Percentiles rank a stretch among this genome's conserved stretches.
phyloP scores from a whole-genome alignment of 2,329 filamentous ascomycete species.

The Venturia pyrina region DNA sequence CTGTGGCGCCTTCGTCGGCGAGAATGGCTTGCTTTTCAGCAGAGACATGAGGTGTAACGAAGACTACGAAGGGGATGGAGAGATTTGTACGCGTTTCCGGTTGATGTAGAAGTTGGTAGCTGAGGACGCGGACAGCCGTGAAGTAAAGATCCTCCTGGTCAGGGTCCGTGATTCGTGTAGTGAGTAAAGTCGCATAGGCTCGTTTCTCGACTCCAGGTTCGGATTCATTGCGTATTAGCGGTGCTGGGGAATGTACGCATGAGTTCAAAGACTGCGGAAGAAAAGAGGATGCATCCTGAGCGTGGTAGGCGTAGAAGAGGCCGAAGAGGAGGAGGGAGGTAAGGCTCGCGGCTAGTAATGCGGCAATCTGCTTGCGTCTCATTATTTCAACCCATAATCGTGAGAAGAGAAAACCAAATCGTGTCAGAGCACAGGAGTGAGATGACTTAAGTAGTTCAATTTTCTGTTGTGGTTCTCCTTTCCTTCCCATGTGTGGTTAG shows the following conservation, averaged over 20 bases:
- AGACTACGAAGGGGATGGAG: constrained; percentile 13
- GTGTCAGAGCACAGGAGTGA: not conserved
- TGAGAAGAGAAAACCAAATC: not conserved
- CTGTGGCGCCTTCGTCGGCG: constrained; percentile 7
- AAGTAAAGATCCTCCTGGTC: constrained; percentile 12
- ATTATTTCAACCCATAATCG: not conserved
- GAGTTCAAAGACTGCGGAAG: not conserved
- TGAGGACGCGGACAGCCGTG: constrained; percentile 12
- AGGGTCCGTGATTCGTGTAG: not conserved
- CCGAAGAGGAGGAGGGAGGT: not conserved
- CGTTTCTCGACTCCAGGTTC: not conserved
- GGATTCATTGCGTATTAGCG: not conserved
- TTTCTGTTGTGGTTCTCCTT: not conserved
- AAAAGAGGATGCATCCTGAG: not conserved
- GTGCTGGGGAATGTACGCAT: not conserved
- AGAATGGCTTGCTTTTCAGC: constrained; percentile 4
- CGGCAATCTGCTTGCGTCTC: not conserved
- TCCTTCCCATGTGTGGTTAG: not conserved
- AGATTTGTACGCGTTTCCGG: constrained; percentile 3
- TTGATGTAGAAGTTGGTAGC: constrained; percentile 12
- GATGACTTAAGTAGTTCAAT: not conserved
- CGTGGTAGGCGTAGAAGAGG: not conserved
- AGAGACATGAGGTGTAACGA: constrained; percentile 12
- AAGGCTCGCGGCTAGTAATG: not conserved
- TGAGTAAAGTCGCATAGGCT: not conserved